Base-by-base conservation (phyloP, 1,284 basidiomycete genomes). In the Fomitopsis palustris region DNA sequence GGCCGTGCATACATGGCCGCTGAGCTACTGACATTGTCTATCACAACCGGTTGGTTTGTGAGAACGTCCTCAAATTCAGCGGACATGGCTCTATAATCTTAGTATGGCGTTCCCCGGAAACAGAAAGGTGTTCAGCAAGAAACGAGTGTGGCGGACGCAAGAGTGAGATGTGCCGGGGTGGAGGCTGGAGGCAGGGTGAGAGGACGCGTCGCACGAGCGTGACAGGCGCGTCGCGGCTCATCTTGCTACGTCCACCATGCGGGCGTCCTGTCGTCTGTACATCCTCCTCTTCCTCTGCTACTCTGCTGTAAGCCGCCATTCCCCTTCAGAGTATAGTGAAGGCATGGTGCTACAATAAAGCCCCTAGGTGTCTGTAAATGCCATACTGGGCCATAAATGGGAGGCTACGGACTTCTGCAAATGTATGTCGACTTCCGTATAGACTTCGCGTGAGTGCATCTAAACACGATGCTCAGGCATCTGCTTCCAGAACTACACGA, bases 41-140 rank as follows among this genome's bases (percentile, higher is more conserved):
- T 96, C 65, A 98, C 95, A 63, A 98, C 91, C 3, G 92, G 92
- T 74, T 95, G 92, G 77, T 95, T 95, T 56, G 92, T 93, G 71
- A 95, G 84, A 68, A 95, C 93, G 72, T 94, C 92, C 72, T 93
- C 91, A 72, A 87, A 93, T 78, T 93, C 91, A 61, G 86, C 82
- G 65, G 88, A 87, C 90, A 92, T 64, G 51, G 45, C n/a, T 42
- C 53, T 43, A 8, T 19, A n/a, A 14, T 55, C 33, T 19, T n/a
- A 38, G 55, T 62, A 9, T 17, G 9, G 1, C 16, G 54, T 49
- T 41, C 57, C 51, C 33, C 27, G 49, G 25, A 35, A 49, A 43
- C 38, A 21, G 23, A 4, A 17, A 19, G 19, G 5, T 39, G 4
- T 23, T 29, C 41, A 23, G 56, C 27, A 27, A 37, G 35, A 37